A percentile compares a stretch with the other conserved stretches of the same genome.
phyloP scores from a whole-genome alignment of 371 early-diverging fungal genomes.

The Mucor circinelloides region DNA sequence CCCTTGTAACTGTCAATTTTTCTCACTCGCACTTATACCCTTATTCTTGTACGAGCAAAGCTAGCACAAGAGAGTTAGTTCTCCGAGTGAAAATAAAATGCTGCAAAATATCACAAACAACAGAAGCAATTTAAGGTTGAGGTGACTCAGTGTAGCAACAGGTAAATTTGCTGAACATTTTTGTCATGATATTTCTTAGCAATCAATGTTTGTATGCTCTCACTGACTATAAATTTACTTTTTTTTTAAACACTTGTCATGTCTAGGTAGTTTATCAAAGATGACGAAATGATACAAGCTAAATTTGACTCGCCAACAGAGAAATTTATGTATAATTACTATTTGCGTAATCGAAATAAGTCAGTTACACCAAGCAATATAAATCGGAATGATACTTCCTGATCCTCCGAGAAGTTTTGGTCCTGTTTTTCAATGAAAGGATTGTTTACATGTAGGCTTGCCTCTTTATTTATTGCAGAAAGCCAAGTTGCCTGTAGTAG shows the following conservation, averaged over 20 bases:
- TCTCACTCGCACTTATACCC: slow-evolving; percentile 1
- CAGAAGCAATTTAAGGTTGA: neutral
- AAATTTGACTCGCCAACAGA: neutral
- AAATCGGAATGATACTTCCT: slow-evolving; percentile 5
- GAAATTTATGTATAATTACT: neutral
- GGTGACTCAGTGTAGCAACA: slow-evolving; percentile 1
- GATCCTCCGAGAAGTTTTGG: slow-evolving; percentile 9
- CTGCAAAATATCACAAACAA: neutral
- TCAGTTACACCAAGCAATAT: slow-evolving; percentile 9
- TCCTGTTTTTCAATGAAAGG: neutral
- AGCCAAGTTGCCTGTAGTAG: neutral
- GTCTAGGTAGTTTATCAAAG: neutral
- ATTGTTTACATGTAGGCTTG: neutral
- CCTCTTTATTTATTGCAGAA: neutral
- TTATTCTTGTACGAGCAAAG: neutral
- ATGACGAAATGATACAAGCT: neutral
- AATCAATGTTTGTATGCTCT: neutral
- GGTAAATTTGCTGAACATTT: neutral
- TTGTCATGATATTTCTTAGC: neutral
- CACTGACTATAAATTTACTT: neutral
- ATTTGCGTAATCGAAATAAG: neutral
- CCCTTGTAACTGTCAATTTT: slow-evolving; percentile 1
- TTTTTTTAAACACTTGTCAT: neutral
- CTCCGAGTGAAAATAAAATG: neutral
- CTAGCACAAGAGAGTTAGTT: neutral